Percentiles rank a stretch among this genome's conserved stretches.
Evolutionary conservation across 768 basidiomycete species (phyloP).

Genomic region (Boletus tylopilopsis): DNA sequence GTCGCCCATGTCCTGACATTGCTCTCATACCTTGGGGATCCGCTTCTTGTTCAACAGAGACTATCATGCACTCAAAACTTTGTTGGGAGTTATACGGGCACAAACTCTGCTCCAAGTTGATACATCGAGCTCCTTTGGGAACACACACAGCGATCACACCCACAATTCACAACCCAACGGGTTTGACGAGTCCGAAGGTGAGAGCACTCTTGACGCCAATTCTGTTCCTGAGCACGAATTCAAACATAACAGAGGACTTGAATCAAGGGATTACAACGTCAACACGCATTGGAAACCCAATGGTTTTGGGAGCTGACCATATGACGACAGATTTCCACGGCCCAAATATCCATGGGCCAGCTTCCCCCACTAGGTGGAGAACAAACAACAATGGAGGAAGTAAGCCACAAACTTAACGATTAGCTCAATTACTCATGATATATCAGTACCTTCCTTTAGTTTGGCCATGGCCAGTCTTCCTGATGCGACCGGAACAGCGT

Average conservation of each 20-base stretch:
- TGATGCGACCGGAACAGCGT: not conserved
- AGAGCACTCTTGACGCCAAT: not conserved
- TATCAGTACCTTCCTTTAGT: constrained; percentile 13
- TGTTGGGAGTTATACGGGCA: constrained; percentile 52
- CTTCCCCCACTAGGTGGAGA: not conserved
- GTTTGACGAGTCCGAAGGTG: constrained; percentile 7
- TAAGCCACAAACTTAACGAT: constrained; percentile 2
- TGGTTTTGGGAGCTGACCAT: not conserved
- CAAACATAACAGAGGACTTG: constrained; percentile 5
- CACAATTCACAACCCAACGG: not conserved
- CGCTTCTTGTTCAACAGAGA: constrained; percentile 41
- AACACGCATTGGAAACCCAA: not conserved
- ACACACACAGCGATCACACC: not conserved
- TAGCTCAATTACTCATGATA: not conserved
- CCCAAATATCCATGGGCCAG: not conserved
- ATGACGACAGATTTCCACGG: not conserved
- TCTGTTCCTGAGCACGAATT: not conserved
- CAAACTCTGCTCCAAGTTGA: constrained; percentile 20
- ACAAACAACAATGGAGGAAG: constrained; percentile 6
- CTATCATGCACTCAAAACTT: constrained; percentile 68
- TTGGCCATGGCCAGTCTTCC: constrained; percentile 8
- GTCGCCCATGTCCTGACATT: not conserved
- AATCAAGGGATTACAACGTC: not conserved
- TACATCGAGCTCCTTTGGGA: constrained; percentile 9
- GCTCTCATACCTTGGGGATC: not conserved